Conservation (phyloP, 1,284 basidiomycete species). For the Sutorius eximius region DNA sequence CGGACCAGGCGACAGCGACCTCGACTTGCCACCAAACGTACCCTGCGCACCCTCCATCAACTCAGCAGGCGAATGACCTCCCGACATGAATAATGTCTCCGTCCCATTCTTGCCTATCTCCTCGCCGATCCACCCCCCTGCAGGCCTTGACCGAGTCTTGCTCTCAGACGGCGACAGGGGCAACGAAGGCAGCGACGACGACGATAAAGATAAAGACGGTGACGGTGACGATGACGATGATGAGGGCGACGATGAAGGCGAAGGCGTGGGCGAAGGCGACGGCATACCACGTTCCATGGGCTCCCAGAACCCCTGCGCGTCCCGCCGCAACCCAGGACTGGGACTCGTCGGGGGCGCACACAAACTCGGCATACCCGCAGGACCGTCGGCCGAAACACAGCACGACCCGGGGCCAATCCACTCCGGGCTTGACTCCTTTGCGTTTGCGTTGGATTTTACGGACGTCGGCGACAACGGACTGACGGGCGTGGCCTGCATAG, state of each 20-base stretch:
- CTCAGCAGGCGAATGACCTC: too few relatives aligned
- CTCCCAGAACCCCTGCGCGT: slow-evolving; percentile 35
- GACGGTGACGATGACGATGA: slow-evolving; percentile 20
- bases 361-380: slow-evolving; percentile 5
- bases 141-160: background rate
- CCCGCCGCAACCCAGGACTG: slow-evolving; percentile 16
- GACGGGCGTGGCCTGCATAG: slow-evolving; percentile 11
- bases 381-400: slow-evolving; percentile 2
- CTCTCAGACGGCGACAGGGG: slow-evolving; percentile 21
- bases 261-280: slow-evolving; percentile 3
- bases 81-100: too few relatives aligned
- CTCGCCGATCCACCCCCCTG: slow-evolving; percentile 6
- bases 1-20: slow-evolving; percentile 23
- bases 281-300: background rate
- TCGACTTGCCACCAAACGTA: slow-evolving; percentile 6
- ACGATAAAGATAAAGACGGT: slow-evolving; percentile 17
- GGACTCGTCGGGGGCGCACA: slow-evolving; percentile 15
- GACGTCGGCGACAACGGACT: slow-evolving; percentile 3
- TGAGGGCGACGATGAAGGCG: slow-evolving; percentile 27
- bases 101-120: background rate
- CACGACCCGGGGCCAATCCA: background rate
- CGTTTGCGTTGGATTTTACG: too few relatives aligned
- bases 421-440: background rate
- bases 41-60: background rate
- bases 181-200: slow-evolving; percentile 21